Base-by-base conservation (phyloP, 768 basidiomycete species). In the Rhodotorula taiwanensis region DNA sequence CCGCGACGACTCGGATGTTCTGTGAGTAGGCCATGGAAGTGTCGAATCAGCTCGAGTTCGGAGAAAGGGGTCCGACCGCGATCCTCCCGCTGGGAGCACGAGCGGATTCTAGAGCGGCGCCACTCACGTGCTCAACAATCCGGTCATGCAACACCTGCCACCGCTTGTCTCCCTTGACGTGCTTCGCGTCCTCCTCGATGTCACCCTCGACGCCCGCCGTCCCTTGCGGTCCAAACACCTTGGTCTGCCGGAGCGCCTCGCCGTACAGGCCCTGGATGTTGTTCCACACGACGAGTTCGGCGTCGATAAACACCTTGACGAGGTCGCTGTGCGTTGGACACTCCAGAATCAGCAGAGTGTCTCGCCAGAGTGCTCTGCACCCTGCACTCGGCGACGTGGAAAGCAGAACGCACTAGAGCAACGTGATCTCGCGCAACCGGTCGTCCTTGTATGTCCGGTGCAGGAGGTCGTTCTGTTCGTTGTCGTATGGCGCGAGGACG, bases 401-500 rank as follows among this genome's bases (percentile, higher is more conserved):
- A 36, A 25, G 44, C 11, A 15, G 4, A 6, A 64, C 69, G 51
- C 49, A 72, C 69, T 49, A 64, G 31, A 55, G 59, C 34, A 71
- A 70, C 41, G 64, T 85, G 49, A 93, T 79, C 75, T 88, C 92
- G 66, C 80, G 77, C 45, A 97, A 77, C 28, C 86, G 85, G 28
- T 91, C 83, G 75, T 97, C 85, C 49, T 79, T 79, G 72, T 82
- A 88, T 34, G 94, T 80, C 72, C 89, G 88, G 75, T 97, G 85
- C 49, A 99, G 78, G 86, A 98, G 92, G 74, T 98, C 92, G 4
- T 87, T 89, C 76, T 99, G 95, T 76, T 97, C 94, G 74, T 99
- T 98, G 75, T 86, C 88, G 75, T 98, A 87, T 5, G 92, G 86
- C 2, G 94, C 88, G 51, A 98, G 85, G 30, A 95, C 84, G 58